Evolutionary conservation across 2,329 filamentous ascomycete species (phyloP), one percentile per base, ranked within the genome.

Genomic region (Diaporthe sp.): DNA sequence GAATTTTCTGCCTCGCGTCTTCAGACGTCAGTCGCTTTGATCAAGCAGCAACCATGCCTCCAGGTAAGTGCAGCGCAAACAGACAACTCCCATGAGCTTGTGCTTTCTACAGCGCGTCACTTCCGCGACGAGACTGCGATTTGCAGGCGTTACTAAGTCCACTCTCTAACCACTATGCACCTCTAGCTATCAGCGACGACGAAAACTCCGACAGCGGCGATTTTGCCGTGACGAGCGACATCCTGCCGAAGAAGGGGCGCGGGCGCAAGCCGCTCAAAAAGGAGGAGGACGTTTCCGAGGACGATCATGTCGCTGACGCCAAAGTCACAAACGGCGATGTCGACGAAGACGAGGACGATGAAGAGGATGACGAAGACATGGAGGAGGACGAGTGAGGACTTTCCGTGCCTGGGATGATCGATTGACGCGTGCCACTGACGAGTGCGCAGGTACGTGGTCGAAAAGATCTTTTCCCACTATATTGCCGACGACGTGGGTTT

Each of bases 391-490:
- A 79, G 9, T 79, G 80, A 57, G 81, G 79, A 49, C 81, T 76
- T 34, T 25, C 37, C 37, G 13, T 13, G 13, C 37, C 46, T 34
- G 19, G n/a, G 25, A 31, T 7, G 19, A 62, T 57, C 37, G 49
- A 53, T 46, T 31, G 44, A n/a, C 44, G 85, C 25, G 81, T 83
- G 80, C 9, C 13, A 75, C 79, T 84, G 72, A 78, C 79, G 13
- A 82, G 44, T 74, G 72, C 9, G 10, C 78, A 94, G 93, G 80
- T 96, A 90, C 79, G 89, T 94, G 19, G 94, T 97, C 6, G 94
- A 96, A 81, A 89, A 91, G 79, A 95, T 97, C 79, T 81, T 92
- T 61, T 87, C 85, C 44, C 94, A 96, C 83, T 88, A 89, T 73
- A 87, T 93, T 59, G 87, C 89, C 51, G 86, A 89, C 51, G 85